Evolutionary conservation across 768 basidiomycete genomes (phyloP), one percentile per base, ranked within the genome.

Genomic region (Tricholoma hemisulphureum): DNA sequence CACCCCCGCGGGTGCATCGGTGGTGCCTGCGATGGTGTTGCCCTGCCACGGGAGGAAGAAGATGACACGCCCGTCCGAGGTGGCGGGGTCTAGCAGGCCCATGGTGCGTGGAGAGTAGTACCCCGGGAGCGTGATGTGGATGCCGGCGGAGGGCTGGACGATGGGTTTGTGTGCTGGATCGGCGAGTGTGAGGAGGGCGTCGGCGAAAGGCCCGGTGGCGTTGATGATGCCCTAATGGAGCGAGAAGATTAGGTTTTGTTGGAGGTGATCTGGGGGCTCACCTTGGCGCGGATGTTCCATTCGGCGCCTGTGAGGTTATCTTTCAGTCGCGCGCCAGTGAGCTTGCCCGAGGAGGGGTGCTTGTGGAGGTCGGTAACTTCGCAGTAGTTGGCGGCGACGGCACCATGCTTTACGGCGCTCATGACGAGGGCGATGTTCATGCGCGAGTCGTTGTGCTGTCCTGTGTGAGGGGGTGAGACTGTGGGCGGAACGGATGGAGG

Each of bases 41-140:
- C 96, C 96, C 74, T 98, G 89, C 96, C 97, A 99, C 0, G 96
- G 96, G 9, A 99, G 83, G 83, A 99, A 97, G 82, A 98, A 99
- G 68, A 99, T 96, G 55, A 99, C 95, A 24, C 96, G 89, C 0
- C 96, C 96, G 62, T 99, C 96, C 0, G 91, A 93, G 4, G 97
- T 97, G 2, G 93, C 81, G 1, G 96, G 97, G 71, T 98, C 97
- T 45, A 98, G 82, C 4, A 98, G 82, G 43, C 97, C 96, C 91
- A 98, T 97, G 51, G 83, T 90, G 14, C 89, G 85, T 3, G 96
- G 96, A 1, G 94, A 93, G 70, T 97, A 98, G 77, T 98, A 99
- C 67, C 93, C 92, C 3, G 96, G 96, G 2, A 99, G 86, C 0
- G 96, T 96, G 75, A 98, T 93, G 74, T 99, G 96, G 21, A 96